Evolutionary conservation across 768 basidiomycete species (phyloP).

Genomic region (Leccinellum albellum): DNA sequence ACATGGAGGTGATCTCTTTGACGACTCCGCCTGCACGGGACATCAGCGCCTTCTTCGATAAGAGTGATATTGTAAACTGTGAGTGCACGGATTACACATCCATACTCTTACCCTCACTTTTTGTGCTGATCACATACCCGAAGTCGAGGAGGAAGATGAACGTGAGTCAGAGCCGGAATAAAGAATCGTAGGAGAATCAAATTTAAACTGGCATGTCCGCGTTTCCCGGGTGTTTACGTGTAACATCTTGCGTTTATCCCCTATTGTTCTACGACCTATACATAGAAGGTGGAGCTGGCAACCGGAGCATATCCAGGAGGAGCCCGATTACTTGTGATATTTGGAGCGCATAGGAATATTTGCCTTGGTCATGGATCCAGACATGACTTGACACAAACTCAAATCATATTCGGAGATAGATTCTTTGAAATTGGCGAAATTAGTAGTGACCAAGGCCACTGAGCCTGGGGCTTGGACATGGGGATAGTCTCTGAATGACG

Average conservation of each 20-base stretch:
- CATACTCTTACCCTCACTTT: not conserved
- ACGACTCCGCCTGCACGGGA: constrained; percentile 19
- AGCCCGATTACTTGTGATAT: not conserved
- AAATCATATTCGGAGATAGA: not conserved
- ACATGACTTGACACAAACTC: not conserved
- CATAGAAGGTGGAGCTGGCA: not conserved
- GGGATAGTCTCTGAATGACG: not conserved
- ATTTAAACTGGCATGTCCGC: not conserved
- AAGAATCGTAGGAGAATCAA: not conserved
- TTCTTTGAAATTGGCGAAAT: not conserved
- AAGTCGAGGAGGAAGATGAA: constrained; percentile 8
- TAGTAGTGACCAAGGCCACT: not conserved
- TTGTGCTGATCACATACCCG: not conserved
- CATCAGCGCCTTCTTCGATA: constrained; percentile 5
- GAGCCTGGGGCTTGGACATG: not conserved
- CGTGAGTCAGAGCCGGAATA: not conserved
- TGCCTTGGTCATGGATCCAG: not conserved
- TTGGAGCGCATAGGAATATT: not conserved
- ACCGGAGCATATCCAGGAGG: not conserved
- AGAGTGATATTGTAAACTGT: constrained; percentile 21
- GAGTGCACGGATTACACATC: not conserved
- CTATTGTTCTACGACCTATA: not conserved
- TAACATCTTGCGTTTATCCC: not conserved
- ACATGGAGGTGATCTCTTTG: constrained; percentile 15
- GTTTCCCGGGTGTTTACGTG: not conserved